Evolutionary conservation across 495 filamentous ascomycete species (phyloP).

Genomic region (Lasiosphaeria ovina): DNA sequence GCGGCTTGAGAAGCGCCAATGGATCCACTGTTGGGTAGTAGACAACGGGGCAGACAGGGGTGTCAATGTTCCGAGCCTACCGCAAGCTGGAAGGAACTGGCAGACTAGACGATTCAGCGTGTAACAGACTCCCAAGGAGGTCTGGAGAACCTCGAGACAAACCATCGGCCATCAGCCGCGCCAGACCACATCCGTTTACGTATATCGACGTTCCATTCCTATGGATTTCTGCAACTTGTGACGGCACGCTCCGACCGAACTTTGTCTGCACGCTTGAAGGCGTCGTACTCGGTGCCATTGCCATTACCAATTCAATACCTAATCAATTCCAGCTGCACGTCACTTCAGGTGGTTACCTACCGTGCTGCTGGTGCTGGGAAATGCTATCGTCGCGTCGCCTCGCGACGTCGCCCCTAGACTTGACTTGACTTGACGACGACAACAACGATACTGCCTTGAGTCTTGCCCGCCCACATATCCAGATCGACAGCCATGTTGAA

Average conservation of each 20-base stretch:
- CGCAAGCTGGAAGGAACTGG: no score
- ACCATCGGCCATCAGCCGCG: background rate
- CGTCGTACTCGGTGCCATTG: background rate
- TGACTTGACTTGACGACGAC: background rate
- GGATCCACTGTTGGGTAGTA: no score
- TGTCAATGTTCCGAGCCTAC: no score
- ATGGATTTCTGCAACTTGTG: no score
- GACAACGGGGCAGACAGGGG: no score
- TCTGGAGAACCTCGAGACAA: background rate
- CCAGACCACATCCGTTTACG: background rate
- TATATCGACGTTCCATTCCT: background rate
- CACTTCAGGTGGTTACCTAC: background rate
- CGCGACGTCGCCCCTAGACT: background rate
- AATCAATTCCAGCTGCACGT: no score
- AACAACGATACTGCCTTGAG: no score
- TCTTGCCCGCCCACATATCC: no score
- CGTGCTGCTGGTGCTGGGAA: background rate
- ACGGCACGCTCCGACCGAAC: background rate
- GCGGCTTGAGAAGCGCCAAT: no score
- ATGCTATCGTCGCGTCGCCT: conserved; percentile 5
- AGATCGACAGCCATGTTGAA: conserved; percentile 47
- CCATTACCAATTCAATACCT: background rate
- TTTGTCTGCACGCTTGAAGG: background rate
- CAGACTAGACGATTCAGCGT: no score
- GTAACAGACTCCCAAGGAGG: no score